A percentile compares a stretch with the other conserved stretches of the same genome.
These are phyloP conservation scores for Taphrina populina DNA, from an alignment of 1,139 yeast genomes.

Conservation along the genomic window DNA sequence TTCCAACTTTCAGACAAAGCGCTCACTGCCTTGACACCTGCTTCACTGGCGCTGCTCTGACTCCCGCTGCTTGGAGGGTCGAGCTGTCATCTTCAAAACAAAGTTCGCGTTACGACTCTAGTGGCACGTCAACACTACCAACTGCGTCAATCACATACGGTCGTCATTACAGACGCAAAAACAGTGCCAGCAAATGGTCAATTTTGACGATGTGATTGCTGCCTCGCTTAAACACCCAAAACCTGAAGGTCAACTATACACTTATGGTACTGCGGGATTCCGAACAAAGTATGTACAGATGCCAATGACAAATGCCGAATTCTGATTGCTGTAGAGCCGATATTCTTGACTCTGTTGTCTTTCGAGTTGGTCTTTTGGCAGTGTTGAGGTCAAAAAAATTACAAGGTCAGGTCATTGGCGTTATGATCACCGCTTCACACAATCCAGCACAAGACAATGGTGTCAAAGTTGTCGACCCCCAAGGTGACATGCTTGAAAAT, in stretches of 20 bases:
- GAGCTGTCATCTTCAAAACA: no score
- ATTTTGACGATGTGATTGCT: slow-evolving; percentile 8
- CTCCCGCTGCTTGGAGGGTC: no score
- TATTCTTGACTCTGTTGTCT: slow-evolving; percentile 75
- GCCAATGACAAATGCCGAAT: background rate
- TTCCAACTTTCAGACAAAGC: no score
- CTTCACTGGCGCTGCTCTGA: no score
- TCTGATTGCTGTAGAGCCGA: slow-evolving; percentile 48
- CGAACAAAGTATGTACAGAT: slow-evolving; percentile 54
- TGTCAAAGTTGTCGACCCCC: slow-evolving; percentile 90
- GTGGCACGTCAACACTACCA: no score
- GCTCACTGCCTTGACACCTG: no score
- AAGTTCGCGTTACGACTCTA: no score
- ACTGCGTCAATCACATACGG: no score
- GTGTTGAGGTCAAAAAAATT: slow-evolving; percentile 71
- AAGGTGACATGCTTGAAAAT: slow-evolving; percentile 38
- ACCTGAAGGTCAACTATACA: slow-evolving; percentile 52
- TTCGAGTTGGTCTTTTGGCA: slow-evolving; percentile 80
- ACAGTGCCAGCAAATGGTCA: no score
- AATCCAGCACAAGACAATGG: slow-evolving; percentile 95
- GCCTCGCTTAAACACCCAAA: slow-evolving; percentile 24
- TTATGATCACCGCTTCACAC: slow-evolving; percentile 97
- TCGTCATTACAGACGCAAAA: no score
- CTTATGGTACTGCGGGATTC: slow-evolving; percentile 97
- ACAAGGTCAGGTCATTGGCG: slow-evolving; percentile 64